Percentiles rank a stretch among this genome's conserved stretches.
Evolutionary conservation across 1,284 basidiomycete genomes (phyloP).

Genomic region (Boletus mariae): DNA sequence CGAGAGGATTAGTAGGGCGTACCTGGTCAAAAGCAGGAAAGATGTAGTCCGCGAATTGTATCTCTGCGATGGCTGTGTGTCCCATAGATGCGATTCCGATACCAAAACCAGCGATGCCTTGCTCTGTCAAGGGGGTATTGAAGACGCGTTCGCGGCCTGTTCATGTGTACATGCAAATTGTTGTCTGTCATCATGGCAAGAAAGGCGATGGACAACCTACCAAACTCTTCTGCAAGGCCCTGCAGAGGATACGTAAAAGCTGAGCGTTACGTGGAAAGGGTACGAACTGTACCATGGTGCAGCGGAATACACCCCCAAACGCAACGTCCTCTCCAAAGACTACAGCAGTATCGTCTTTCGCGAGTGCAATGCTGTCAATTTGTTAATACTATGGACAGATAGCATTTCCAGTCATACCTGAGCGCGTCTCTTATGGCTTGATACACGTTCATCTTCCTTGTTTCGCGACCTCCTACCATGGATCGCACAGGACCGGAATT

Average conservation of each 20-base stretch:
- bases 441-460: constrained; percentile 87
- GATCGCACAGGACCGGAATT: constrained; percentile 38
- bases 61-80: constrained; percentile 92
- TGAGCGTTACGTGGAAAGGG: background rate
- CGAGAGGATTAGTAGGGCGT: constrained; percentile 10
- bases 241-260: constrained; percentile 30
- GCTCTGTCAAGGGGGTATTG: constrained; percentile 91
- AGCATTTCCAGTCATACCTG: constrained; percentile 45
- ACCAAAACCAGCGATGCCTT: constrained; percentile 93
- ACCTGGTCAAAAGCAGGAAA: constrained; percentile 92
- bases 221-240: constrained; percentile 92
- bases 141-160: constrained; percentile 89
- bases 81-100: constrained; percentile 92
- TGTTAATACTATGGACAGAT: constrained; percentile 1
- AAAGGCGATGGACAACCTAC: constrained; percentile 37
- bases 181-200: constrained; percentile 4
- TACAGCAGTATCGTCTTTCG: constrained; percentile 81
- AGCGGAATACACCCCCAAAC: constrained; percentile 92
- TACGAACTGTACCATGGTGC: constrained; percentile 60
- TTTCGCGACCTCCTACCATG: constrained; percentile 74
- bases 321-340: constrained; percentile 94
- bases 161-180: background rate
- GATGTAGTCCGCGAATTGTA: constrained; percentile 87
- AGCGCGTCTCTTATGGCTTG: constrained; percentile 88
- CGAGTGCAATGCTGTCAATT: constrained; percentile 66